These are phyloP conservation scores for Wickerhamiella infanticola DNA, from an alignment of 1,139 yeast species.

Conservation along the genomic window DNA sequence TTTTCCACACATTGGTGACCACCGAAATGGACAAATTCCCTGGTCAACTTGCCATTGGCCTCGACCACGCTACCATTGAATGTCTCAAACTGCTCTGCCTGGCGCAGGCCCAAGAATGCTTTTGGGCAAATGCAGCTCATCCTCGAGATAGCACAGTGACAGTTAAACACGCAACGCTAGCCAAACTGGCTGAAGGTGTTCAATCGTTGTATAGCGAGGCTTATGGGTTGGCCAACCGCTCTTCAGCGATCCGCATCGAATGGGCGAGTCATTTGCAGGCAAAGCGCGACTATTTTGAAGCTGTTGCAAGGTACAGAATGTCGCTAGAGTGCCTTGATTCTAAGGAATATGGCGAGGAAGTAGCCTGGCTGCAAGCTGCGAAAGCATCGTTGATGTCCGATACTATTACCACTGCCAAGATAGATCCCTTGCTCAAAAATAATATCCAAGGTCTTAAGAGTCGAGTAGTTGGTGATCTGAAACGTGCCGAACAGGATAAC, in stretches of 20 bases:
- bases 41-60: conserved; percentile 28
- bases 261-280: conserved; percentile 49
- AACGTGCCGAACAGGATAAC: conserved; percentile 58
- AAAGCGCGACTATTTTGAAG: conserved; percentile 47
- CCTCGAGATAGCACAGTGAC: conserved; percentile 22
- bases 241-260: conserved; percentile 40
- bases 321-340: conserved; percentile 36
- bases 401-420: conserved; percentile 5
- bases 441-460: conserved; percentile 35
- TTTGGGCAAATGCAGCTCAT: conserved; percentile 58
- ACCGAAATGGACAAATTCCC: conserved; percentile 17
- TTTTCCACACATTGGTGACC: conserved; percentile 32
- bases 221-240: conserved; percentile 29
- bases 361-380: conserved; percentile 32
- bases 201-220: conserved; percentile 42
- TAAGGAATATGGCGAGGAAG: conserved; percentile 53
- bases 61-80: conserved; percentile 31
- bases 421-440: conserved; percentile 19
- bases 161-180: conserved; percentile 44
- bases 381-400: conserved; percentile 24
- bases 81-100: conserved; percentile 37
- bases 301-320: conserved; percentile 53
- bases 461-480: conserved; percentile 33
- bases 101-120: conserved; percentile 79
- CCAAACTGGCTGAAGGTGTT: conserved; percentile 51